Evolutionary conservation across 2,329 filamentous ascomycete species (phyloP), one percentile per base, ranked within the genome.

Genomic region (Elsinoe arachidis): DNA sequence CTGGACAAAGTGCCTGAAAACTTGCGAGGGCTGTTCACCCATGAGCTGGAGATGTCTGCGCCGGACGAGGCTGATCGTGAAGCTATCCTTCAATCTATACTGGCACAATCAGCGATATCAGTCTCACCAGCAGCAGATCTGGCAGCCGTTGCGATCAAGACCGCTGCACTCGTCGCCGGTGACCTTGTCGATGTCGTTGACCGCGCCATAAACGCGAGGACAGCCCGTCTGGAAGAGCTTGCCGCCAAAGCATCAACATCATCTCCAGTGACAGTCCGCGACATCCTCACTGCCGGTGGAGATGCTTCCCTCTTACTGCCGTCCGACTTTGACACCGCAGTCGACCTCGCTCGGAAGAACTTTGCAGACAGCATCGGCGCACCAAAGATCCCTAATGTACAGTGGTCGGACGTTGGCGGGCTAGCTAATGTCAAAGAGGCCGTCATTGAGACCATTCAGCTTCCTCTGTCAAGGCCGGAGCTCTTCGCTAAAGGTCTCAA

Each of bases 401-500:
- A 86, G 19, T 99, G 92, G 92, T 87, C 92, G 63, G 92, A 99
- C 69, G 92, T 99, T 17, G 92, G 92, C 70, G 92, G 93, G 52
- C 79, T 97, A 33, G 85, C 87, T 30, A 90, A 96, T 65, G 91
- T 97, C 70, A 97, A 97, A 75, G 90, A 96, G 63, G 91, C 92
- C n/a, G 87, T 97, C 55, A 88, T 90, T 70, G 93, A 97, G 71
- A 97, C 93, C 0, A 97, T 97, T 56, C 92, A 96, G 69, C 78
- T 97, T 35, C 93, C 92, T 0, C 80, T 97, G 1, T 89, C 95
- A 61, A 81, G 91, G 9, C 92, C 92, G 0, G 93, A 97, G 70
- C 80, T 97, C 1, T 97, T 97, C 66, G 91, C 91, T 33, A 95
- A 92, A 76, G 93, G 92, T 52, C 93, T 97, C 87, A 96, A 96